These are phyloP conservation scores for Calonectria ilicicola DNA, from an alignment of 2,329 filamentous ascomycete species.

Conservation along the genomic window DNA sequence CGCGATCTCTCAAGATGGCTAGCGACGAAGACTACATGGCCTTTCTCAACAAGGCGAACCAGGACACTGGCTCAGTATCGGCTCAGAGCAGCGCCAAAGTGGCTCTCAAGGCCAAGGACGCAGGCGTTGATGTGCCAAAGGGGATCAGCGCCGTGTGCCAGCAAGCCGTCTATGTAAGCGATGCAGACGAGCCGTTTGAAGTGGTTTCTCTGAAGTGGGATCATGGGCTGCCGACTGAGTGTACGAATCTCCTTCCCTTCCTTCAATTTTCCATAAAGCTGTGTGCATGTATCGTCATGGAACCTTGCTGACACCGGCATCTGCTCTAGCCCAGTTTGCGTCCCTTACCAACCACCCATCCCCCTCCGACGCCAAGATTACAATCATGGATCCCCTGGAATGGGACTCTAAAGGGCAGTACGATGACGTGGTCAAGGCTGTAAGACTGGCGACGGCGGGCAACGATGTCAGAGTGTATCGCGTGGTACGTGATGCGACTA, in stretches of 20 bases:
- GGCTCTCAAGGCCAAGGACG: slow-evolving; percentile 65
- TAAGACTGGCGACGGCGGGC: slow-evolving; percentile 72
- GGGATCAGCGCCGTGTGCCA: slow-evolving; percentile 63
- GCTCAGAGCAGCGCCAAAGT: slow-evolving; percentile 33
- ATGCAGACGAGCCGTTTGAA: slow-evolving; percentile 88
- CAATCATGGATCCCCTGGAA: slow-evolving; percentile 74
- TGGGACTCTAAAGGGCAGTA: slow-evolving; percentile 84
- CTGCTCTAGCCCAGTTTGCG: slow-evolving; percentile 73
- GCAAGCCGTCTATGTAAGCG: slow-evolving; percentile 78
- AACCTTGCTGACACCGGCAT: slow-evolving; percentile 10
- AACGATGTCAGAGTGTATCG: slow-evolving; percentile 81
- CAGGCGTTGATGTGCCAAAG: slow-evolving; percentile 70
- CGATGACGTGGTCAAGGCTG: slow-evolving; percentile 74
- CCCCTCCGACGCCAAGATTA: slow-evolving; percentile 67
- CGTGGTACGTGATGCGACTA: slow-evolving; percentile 71
- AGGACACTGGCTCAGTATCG: slow-evolving; percentile 64
- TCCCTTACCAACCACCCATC: slow-evolving; percentile 71
- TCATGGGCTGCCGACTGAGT: slow-evolving; percentile 69
- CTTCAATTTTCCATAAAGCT: background rate
- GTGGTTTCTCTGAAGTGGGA: slow-evolving; percentile 76
- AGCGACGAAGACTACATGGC: slow-evolving; percentile 86
- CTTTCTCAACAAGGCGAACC: slow-evolving; percentile 90
- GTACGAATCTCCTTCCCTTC: slow-evolving; percentile 54
- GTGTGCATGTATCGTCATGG: background rate
- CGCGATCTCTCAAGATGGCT: slow-evolving; percentile 64